Base-by-base conservation (phyloP, 2,329 filamentous ascomycete genomes). In the Pseudogymnoascus sp. region DNA sequence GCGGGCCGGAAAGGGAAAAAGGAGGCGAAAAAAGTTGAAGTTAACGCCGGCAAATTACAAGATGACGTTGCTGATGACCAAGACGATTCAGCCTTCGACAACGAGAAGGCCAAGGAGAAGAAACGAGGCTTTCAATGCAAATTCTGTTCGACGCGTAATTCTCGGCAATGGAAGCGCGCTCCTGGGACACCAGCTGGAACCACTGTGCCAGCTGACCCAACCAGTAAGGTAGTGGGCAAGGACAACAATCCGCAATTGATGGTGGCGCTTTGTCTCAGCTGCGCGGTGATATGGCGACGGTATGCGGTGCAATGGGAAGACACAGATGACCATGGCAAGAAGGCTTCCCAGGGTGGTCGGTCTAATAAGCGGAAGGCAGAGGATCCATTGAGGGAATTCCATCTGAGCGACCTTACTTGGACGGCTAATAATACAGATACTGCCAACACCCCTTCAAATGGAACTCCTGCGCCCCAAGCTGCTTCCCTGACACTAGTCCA, bases 251-350 rank as follows among this genome's bases (percentile, higher is more conserved):
- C 82, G 33, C 86, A 89, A 69, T 86, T 89, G 37, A 84, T 96
- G 16, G 83, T 93, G 59, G 93, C 93, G 3, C 82, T 99, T 4
- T 99, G 95, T 73, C 83, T 92, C 64, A 86, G 93, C 65, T 99
- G 95, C 72, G 93, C 93, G 26, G 87, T 95, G 70, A 80, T 99
- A 7, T 99, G 95, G 95, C 88, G 95, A 60, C 90, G 93, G 67
- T 99, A 99, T 75, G 93, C 89, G 14, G 91, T 99, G 66, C 91
- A 96, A 68, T 99, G 91, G 86, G 95, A 97, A 75, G 91, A 96
- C 68, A 83, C 92, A 13, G 95, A 97, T 44, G 93, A 97, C 70
- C 84, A 96, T 38, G 85, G 88, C 40, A 96, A 93, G 78, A 96
- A 96, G 77, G 86, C 96, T 44, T 85, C 87, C 0, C 86, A 89